Conservation (phyloP, 805 yeast genomes). For the Candida alai region DNA sequence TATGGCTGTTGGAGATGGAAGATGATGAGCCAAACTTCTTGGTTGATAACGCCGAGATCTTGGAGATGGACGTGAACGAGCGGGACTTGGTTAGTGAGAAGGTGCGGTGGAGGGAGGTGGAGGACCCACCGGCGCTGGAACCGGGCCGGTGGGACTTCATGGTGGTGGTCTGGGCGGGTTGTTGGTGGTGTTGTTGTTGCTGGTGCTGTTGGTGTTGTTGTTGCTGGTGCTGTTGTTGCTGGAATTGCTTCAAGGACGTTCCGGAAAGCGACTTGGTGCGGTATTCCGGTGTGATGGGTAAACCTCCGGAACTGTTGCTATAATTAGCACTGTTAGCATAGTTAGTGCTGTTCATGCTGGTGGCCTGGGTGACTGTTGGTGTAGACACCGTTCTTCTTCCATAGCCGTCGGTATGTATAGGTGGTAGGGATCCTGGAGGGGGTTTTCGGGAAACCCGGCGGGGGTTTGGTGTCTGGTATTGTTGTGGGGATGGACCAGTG, state of each 20-base stretch:
- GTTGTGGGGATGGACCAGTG: slow-evolving; percentile 7
- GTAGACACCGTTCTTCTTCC: slow-evolving; percentile 30
- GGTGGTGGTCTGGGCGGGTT: slow-evolving; percentile 1
- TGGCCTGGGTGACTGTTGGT: too few species aligned
- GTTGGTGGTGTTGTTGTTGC: slow-evolving; percentile 4
- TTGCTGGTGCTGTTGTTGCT: slow-evolving; percentile 4
- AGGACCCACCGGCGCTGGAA: slow-evolving; percentile 16
- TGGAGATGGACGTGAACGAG: slow-evolving; percentile 39
- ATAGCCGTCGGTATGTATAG: slow-evolving; percentile 12
- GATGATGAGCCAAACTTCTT: slow-evolving; percentile 35
- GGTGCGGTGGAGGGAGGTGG: slow-evolving; percentile 26
- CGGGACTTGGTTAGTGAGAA: slow-evolving; percentile 38
- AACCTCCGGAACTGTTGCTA: too few species aligned
- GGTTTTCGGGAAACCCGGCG: slow-evolving; percentile 12
- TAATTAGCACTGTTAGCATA: too few species aligned
- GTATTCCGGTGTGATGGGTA: slow-evolving; percentile 9
- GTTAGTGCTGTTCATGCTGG: background rate
- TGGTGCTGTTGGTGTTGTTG: background rate
- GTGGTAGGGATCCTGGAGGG: slow-evolving; percentile 16
- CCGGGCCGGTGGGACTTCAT: slow-evolving; percentile 16
- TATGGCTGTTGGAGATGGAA: slow-evolving; percentile 30
- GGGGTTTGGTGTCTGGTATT: slow-evolving; percentile 9
- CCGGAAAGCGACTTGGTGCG: slow-evolving; percentile 31
- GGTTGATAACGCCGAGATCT: slow-evolving; percentile 39
- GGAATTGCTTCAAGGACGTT: slow-evolving; percentile 12